Percentiles rank a stretch among this genome's conserved stretches.
These are phyloP conservation scores for Phytophthora hibernalis DNA, from an alignment of 352 stramenopile species.

Conservation along the genomic window DNA sequence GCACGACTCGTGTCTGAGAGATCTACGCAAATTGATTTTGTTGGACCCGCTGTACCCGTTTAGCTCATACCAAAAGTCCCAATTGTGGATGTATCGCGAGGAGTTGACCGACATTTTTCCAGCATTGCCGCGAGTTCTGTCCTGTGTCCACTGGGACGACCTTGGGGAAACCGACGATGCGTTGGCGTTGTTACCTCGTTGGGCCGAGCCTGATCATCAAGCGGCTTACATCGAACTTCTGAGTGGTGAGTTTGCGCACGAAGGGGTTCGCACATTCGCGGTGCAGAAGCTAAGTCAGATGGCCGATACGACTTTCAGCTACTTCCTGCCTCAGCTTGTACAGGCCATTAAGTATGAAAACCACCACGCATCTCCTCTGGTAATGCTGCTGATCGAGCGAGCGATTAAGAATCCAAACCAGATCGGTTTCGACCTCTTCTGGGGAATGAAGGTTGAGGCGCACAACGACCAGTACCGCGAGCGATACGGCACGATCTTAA, in stretches of 20 bases:
- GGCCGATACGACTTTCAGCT: slow-evolving; percentile 85
- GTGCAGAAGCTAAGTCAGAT: slow-evolving; percentile 75
- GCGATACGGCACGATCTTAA: slow-evolving; percentile 76
- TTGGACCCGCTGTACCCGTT: slow-evolving; percentile 79
- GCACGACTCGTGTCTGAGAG: slow-evolving; percentile 54
- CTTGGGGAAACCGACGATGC: slow-evolving; percentile 67
- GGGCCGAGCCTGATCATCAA: slow-evolving; percentile 67
- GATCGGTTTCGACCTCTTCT: slow-evolving; percentile 89
- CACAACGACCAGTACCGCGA: slow-evolving; percentile 75
- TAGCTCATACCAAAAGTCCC: slow-evolving; percentile 76
- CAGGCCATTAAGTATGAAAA: slow-evolving; percentile 91
- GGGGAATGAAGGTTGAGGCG: slow-evolving; percentile 86
- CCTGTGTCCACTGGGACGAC: slow-evolving; percentile 82
- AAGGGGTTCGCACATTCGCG: slow-evolving; percentile 72
- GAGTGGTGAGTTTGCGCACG: slow-evolving; percentile 78
- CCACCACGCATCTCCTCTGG: slow-evolving; percentile 76
- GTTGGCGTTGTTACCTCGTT: slow-evolving; percentile 66
- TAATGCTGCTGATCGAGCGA: slow-evolving; percentile 76
- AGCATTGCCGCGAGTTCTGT: slow-evolving; percentile 73
- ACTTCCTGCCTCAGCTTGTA: slow-evolving; percentile 87
- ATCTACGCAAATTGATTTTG: slow-evolving; percentile 76
- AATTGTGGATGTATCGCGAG: slow-evolving; percentile 80
- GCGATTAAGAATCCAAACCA: slow-evolving; percentile 86
- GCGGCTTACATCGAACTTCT: slow-evolving; percentile 83
- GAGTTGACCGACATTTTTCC: slow-evolving; percentile 77